phyloP scores from a whole-genome alignment of 1,284 basidiomycete genomes.

The Peniophora sp. region DNA sequence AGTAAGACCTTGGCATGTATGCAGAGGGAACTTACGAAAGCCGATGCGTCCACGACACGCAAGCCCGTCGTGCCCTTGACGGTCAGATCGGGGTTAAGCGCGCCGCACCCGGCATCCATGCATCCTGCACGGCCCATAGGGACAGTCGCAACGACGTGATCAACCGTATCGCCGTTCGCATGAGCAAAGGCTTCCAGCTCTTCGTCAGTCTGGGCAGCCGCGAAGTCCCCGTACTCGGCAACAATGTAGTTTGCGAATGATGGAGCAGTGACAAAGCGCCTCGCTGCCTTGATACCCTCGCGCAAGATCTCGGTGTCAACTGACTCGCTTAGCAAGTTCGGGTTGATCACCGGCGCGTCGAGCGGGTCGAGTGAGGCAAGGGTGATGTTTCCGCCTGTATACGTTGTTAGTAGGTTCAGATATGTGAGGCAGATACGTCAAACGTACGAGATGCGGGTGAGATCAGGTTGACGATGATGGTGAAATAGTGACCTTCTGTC shows the following conservation, averaged over 20 bases:
- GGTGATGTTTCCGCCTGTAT: constrained; percentile 19
- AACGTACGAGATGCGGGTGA: constrained; percentile 11
- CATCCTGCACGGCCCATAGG: constrained; percentile 18
- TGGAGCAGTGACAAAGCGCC: constrained; percentile 14
- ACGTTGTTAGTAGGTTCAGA: constrained; percentile 9
- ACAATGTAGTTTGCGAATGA: constrained; percentile 17
- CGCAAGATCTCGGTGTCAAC: constrained; percentile 15
- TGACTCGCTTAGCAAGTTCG: constrained; percentile 28
- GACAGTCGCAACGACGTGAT: constrained; percentile 21
- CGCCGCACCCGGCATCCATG: constrained; percentile 17
- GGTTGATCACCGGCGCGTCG: constrained; percentile 34
- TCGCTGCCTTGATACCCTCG: constrained; percentile 14
- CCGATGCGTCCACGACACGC: constrained; percentile 18
- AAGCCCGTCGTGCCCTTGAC: constrained; percentile 39
- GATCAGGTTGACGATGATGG: constrained; percentile 7
- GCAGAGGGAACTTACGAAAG: constrained; percentile 11
- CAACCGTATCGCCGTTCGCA: constrained; percentile 12
- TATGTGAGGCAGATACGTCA: neutral
- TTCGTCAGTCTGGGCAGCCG: constrained; percentile 15
- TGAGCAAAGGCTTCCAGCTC: constrained; percentile 18
- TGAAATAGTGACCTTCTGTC: constrained; percentile 9
- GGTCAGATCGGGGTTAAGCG: constrained; percentile 45
- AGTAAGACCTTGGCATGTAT: neutral
- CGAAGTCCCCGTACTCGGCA: constrained; percentile 12
- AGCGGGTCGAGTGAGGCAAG: constrained; percentile 18